Evolutionary conservation across 129 eudicot species (phyloP).

Genomic region (Pittosporum tobira): DNA sequence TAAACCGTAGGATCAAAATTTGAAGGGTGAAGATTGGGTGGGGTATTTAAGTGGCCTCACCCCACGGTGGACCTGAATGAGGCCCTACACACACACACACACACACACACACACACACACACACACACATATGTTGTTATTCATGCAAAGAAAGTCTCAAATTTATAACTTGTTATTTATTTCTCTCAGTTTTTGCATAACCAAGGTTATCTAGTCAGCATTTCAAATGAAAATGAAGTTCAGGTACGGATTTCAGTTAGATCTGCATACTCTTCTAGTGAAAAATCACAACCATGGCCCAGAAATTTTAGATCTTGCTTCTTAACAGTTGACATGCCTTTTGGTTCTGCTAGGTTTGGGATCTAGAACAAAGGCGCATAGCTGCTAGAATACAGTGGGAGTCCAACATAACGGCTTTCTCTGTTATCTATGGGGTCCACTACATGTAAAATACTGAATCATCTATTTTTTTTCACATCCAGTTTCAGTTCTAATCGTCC

Average conservation of each 20-base stretch:
- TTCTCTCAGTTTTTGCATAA: constrained; percentile 68
- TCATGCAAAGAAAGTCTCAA: no score
- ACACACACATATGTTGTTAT: no score
- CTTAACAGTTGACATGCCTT: constrained; percentile 17
- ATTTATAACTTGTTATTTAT: neutral
- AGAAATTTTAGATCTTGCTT: constrained; percentile 1
- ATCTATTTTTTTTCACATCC: constrained; percentile 1
- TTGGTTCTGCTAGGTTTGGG: constrained; percentile 67
- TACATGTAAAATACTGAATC: constrained; percentile 52
- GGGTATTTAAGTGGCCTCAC: no score
- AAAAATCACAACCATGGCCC: constrained; percentile 6
- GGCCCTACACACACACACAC: no score
- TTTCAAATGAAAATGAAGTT: constrained; percentile 71
- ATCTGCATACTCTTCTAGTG: constrained; percentile 13
- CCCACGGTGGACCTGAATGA: no score
- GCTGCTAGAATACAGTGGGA: constrained; percentile 67
- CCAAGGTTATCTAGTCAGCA: constrained; percentile 75
- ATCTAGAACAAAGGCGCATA: constrained; percentile 59
- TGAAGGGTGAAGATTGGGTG: no score
- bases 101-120: no score
- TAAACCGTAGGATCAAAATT: no score
- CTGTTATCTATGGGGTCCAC: constrained; percentile 50
- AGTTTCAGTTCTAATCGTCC: neutral
- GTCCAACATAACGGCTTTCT: constrained; percentile 79
- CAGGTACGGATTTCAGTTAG: constrained; percentile 47